phyloP scores from a whole-genome alignment of 345 rosid genomes.

The Hibiscus mutabilis region DNA sequence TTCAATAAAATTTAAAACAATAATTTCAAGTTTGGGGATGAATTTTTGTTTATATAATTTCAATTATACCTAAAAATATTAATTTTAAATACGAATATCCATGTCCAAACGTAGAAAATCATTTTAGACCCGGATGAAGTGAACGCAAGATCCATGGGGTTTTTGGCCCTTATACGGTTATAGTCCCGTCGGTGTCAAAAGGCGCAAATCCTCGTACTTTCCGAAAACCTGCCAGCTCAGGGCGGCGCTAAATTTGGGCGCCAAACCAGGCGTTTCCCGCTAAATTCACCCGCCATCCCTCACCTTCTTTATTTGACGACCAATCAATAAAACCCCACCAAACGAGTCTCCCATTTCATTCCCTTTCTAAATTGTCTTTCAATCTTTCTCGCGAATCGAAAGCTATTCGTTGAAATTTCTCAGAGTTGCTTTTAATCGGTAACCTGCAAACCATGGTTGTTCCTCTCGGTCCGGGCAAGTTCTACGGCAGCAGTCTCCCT shows the following conservation, averaged over 20 bases:
- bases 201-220: not conserved
- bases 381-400: not conserved
- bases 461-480: conserved; percentile 52
- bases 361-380: not conserved
- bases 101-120: too few relatives aligned
- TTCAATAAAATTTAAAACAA: too few relatives aligned
- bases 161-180: too few relatives aligned
- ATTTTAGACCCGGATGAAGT: too few relatives aligned
- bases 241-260: conserved; percentile 17
- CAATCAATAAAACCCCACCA: not conserved
- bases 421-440: not conserved
- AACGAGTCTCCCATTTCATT: not conserved
- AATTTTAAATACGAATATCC: too few relatives aligned
- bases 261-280: conserved; percentile 36
- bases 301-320: not conserved
- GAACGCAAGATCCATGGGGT: too few relatives aligned
- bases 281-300: conserved; percentile 36
- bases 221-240: not conserved
- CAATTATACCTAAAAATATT: too few relatives aligned
- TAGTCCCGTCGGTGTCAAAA: not conserved
- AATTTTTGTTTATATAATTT: too few relatives aligned
- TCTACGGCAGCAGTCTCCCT: conserved; percentile 90
- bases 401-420: not conserved
- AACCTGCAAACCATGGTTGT: conserved; percentile 8
- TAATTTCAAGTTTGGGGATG: too few relatives aligned